Evolutionary conservation across 177 flowering plant species (phyloP).

Genomic region (Vitis hybrid): DNA sequence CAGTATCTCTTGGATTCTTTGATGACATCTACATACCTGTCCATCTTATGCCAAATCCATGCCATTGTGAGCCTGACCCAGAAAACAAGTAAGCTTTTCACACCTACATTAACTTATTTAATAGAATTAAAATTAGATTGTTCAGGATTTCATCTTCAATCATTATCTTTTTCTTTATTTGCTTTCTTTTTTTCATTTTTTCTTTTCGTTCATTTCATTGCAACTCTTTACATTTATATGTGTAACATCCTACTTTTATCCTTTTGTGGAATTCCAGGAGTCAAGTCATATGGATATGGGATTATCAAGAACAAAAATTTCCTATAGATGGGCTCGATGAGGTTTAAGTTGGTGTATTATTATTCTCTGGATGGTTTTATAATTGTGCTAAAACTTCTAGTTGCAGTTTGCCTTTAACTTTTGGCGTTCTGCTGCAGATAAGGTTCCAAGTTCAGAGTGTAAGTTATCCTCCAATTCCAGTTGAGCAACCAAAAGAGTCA

Average conservation of each 20-base stretch:
- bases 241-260: background rate
- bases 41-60: constrained; percentile 47
- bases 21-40: constrained; percentile 69
- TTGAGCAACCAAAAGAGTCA: constrained; percentile 45
- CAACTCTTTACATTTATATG: background rate
- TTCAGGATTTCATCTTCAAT: background rate
- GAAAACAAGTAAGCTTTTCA: constrained; percentile 14
- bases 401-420: background rate
- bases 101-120: background rate
- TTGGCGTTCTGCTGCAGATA: constrained; percentile 43
- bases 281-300: constrained; percentile 55
- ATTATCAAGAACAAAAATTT: constrained; percentile 27
- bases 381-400: too few relatives aligned
- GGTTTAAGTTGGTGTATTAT: constrained; percentile 32
- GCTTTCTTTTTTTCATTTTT: background rate
- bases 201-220: background rate
- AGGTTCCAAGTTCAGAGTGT: constrained; percentile 56
- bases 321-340: constrained; percentile 47
- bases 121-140: background rate
- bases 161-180: too few relatives aligned
- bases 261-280: constrained; percentile 29
- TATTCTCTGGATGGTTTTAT: too few relatives aligned
- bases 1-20: constrained; percentile 91
- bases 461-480: constrained; percentile 63
- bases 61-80: constrained; percentile 30